Base-by-base conservation (phyloP, 2,329 filamentous ascomycete genomes). In the Hansfordia pulvinata region DNA sequence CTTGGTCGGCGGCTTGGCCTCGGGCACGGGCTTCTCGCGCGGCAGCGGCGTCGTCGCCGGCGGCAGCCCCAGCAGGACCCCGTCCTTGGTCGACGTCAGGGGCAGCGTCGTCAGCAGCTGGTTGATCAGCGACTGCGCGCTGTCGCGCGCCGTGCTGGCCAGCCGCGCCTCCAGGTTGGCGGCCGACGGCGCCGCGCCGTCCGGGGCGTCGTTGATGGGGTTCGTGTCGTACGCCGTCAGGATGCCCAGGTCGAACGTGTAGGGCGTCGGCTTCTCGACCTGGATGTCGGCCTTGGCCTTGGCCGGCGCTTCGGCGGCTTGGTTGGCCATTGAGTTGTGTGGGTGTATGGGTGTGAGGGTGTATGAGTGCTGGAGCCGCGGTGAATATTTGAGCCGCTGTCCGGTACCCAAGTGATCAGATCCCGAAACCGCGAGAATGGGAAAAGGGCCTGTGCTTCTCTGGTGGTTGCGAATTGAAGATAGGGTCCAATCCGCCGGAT, bases 191-290 rank as follows among this genome's bases (percentile, higher is more conserved):
- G 25, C 66, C 58, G 27, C 90, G 60, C 3, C 17, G 24, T 34
- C 22, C 10, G 37, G 29, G 6, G 42, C 41, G 18, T 43, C 35
- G 13, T 32, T 35, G 24, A 50, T 39, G 13, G 88, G 83, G 56
- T 94, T 96, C 20, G 85, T 71, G 56, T 96, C 90, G 47, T 76
- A 76, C 53, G 75, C 79, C 47, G 92, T 69, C 28, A 96, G 76
- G 48, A 92, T 75, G 39, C 85, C 78, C n/a, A 94, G 76, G 52
- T 94, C 85, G 60, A 92, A 94, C 40, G 75, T 85, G 62, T 92
- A 93, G 8, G 86, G 85, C 6, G 80, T 92, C 4, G 84, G 77
- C 56, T 92, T 92, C 34, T 76, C 64, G 46, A 84, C 78, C 10
- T 64, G 69, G 35, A 80, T 63, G 23, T 72, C 66, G 31, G 73